Evolutionary conservation across 2,329 filamentous ascomycete species (phyloP).

Genomic region (Cylindrodendrum hubeiense): DNA sequence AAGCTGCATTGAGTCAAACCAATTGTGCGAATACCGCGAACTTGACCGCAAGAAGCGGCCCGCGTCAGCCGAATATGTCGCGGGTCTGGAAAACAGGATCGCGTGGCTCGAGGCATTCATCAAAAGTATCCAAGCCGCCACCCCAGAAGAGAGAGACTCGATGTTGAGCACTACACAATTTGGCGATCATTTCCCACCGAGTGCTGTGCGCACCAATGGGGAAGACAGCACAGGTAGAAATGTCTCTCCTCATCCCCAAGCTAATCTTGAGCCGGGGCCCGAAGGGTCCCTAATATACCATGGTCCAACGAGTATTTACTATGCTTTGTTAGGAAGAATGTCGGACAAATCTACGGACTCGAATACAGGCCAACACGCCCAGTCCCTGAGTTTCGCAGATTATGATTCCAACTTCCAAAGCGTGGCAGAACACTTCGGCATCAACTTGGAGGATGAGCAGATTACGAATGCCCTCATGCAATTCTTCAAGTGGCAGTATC

Average conservation of each 20-base stretch:
- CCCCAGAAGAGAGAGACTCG: conserved; percentile 13
- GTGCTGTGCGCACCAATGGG: neutral
- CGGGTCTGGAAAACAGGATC: conserved; percentile 34
- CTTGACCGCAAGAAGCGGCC: conserved; percentile 25
- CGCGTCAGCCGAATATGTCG: conserved; percentile 36
- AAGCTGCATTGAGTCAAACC: conserved; percentile 13
- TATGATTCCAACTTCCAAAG: conserved; percentile 30
- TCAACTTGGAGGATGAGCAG: conserved; percentile 34
- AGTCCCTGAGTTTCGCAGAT: conserved; percentile 4
- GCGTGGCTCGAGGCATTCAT: conserved; percentile 33
- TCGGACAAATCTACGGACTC: neutral
- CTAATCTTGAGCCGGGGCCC: conserved; percentile 21
- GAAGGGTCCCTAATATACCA: conserved; percentile 31
- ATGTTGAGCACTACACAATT: conserved; percentile 9
- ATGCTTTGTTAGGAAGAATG: conserved; percentile 21
- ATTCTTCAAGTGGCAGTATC: conserved; percentile 47
- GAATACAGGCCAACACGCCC: conserved; percentile 4
- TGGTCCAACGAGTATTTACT: conserved; percentile 44
- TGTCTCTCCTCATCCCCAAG: conserved; percentile 1
- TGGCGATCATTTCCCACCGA: conserved; percentile 3
- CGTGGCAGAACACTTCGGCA: conserved; percentile 39
- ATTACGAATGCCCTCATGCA: conserved; percentile 34
- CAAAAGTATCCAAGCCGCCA: conserved; percentile 13
- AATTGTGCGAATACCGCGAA: conserved; percentile 22
- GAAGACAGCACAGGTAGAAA: neutral